Conservation (phyloP, 176 grass and related monocot species). For the Triticum dicoccoides region DNA sequence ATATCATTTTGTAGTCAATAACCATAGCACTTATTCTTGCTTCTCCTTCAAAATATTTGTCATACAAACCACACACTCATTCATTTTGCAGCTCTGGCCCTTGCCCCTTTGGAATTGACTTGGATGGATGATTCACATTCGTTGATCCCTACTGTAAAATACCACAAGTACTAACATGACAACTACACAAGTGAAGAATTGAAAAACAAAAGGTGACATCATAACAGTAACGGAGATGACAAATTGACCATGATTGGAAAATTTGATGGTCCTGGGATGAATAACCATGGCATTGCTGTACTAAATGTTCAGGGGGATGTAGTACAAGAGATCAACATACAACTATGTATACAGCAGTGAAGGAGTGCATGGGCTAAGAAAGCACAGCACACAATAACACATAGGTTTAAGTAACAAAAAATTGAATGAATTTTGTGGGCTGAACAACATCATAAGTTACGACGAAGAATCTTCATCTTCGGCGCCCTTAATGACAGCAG, state of each 20-base stretch:
- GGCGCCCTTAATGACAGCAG: slow-evolving; percentile 58
- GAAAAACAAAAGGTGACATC: neutral
- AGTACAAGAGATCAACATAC: slow-evolving; percentile 2
- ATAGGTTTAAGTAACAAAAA: slow-evolving; percentile 24
- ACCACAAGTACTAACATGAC: neutral
- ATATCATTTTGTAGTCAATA: neutral
- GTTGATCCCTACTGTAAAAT: neutral
- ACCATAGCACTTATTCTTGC: neutral
- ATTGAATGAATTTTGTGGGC: slow-evolving; percentile 1
- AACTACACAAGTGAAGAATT: neutral
- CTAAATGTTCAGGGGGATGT: neutral
- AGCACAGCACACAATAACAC: slow-evolving; percentile 35
- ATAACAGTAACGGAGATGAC: neutral
- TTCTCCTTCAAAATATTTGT: neutral
- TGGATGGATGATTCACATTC: neutral
- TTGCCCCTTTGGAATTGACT: neutral
- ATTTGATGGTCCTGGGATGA: neutral
- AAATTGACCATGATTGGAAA: neutral
- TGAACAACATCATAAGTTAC: slow-evolving; percentile 1
- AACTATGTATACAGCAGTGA: slow-evolving; percentile 30
- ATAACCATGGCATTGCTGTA: slow-evolving; percentile 2
- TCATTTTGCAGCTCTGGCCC: neutral
- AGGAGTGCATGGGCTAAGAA: slow-evolving; percentile 33
- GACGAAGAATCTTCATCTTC: slow-evolving; percentile 60
- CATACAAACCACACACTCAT: neutral